A percentile compares a stretch with the other conserved stretches of the same genome.
phyloP scores from a whole-genome alignment of 2,329 filamentous ascomycete genomes.

The Dactylonectria macrodidyma region DNA sequence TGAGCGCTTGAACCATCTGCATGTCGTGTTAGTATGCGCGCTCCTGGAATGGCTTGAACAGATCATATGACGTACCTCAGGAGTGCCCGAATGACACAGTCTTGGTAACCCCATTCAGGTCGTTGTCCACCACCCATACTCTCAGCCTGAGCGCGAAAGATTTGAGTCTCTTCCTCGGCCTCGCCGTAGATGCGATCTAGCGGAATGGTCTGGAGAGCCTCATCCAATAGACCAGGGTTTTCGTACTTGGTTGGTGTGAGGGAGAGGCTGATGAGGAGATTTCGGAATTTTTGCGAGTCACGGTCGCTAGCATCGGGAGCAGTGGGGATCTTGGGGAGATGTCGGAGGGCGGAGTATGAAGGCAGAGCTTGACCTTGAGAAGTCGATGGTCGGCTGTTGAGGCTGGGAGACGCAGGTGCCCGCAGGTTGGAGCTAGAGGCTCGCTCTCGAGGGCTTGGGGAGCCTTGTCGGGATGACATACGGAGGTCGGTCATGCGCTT shows the following conservation, averaged over 20 bases:
- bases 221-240: constrained; percentile 94
- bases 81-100: constrained; percentile 92
- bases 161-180: constrained; percentile 93
- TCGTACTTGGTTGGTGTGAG: constrained; percentile 94
- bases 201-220: constrained; percentile 88
- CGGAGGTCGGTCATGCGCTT: constrained; percentile 87
- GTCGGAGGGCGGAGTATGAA: constrained; percentile 64
- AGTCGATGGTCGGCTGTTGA: constrained; percentile 60
- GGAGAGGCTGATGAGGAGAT: constrained; percentile 87
- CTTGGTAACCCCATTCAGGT: constrained; percentile 96
- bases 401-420: constrained; percentile 55
- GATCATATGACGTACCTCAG: constrained; percentile 73
- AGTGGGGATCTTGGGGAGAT: constrained; percentile 75
- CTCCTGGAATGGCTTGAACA: not conserved
- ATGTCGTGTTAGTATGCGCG: constrained; percentile 34
- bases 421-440: constrained; percentile 65
- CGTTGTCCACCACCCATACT: constrained; percentile 86
- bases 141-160: constrained; percentile 88
- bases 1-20: constrained; percentile 88
- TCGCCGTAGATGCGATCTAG: constrained; percentile 93
- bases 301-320: constrained; percentile 77
- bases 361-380: constrained; percentile 62
- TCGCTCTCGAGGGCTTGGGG: constrained; percentile 67
- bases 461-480: constrained; percentile 67
- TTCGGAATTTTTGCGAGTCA: constrained; percentile 82